A percentile compares a stretch with the other conserved stretches of the same genome.
Conservation (phyloP, 148 eudicot genomes). For the Simmondsia chinensis region DNA sequence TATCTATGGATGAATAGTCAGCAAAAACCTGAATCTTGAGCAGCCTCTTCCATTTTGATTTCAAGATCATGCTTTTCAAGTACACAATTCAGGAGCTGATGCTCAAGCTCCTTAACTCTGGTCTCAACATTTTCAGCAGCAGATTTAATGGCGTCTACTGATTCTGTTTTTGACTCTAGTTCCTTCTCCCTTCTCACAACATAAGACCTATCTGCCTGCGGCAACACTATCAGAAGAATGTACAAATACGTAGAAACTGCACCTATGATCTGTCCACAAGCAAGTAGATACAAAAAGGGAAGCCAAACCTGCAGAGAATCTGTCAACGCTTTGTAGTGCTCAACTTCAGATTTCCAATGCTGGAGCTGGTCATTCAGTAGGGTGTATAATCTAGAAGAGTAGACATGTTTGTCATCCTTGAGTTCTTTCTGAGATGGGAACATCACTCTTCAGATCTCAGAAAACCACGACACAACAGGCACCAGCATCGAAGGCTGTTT, state of each 20-base stretch:
- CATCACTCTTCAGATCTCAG: conserved; percentile 2
- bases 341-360: conserved; percentile 78
- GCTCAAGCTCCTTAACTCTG: conserved; percentile 66
- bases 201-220: conserved; percentile 76
- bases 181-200: conserved; percentile 78
- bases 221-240: conserved; percentile 16
- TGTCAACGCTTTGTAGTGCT: conserved; percentile 48
- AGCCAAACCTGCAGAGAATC: conserved; percentile 76
- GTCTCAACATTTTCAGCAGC: conserved; percentile 40
- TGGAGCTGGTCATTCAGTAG: conserved; percentile 82
- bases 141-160: conserved; percentile 37
- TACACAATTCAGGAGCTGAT: conserved; percentile 37
- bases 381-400: conserved; percentile 63
- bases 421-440: conserved; percentile 47
- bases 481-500: not conserved
- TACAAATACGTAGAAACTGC: conserved; percentile 9
- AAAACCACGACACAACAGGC: not conserved
- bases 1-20: conserved; percentile 1
- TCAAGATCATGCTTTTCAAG: conserved; percentile 77
- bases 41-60: conserved; percentile 82
- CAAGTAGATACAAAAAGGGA: not conserved
- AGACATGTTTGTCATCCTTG: conserved; percentile 59
- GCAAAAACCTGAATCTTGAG: conserved; percentile 79
- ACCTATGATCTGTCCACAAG: no score
- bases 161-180: conserved; percentile 42